Evolutionary conservation across 1,139 yeast species (phyloP), one percentile per base, ranked within the genome.

Genomic region (Torulaspora globosa): DNA sequence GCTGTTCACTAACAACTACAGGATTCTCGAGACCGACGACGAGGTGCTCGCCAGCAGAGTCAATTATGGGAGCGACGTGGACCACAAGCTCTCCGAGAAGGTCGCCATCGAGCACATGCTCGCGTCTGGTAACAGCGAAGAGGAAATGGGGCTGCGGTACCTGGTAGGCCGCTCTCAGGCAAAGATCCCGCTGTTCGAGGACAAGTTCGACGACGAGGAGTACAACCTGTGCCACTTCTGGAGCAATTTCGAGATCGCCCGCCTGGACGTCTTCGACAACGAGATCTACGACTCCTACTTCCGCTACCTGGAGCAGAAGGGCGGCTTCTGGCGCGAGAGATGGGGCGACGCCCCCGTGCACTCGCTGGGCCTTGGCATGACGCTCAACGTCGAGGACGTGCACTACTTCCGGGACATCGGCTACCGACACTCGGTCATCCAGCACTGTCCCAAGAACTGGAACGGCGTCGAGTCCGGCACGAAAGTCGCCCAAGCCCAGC

Each of bases 341-440:
- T 89, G 96, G 96, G 97, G 97, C 1, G 97, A 89, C 71, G 96
- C 96, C 0, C 95, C 96, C 0, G 80, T 89, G 2, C 97, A 88
- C 64, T 83, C 95, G 1, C 69, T 89, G 18, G 97, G 92, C 0
- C 76, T 84, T 5, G 94, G 88, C 0, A 73, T 89, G 75, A 71
- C 84, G 59, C 68, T 88, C 38, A 74, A 82, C 45, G 63, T 81
- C 2, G 70, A 77, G 4, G 87, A 88, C 48, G 71, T 89, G 10
- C 97, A 89, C 67, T 89, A 89, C 65, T 89, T 89, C 68, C 70
- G 96, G 54, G 97, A 89, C 60, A 83, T 89, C 55, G 97, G 96
- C 0, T 89, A 89, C 64, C 72, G 79, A 46, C 97, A 89, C 62
- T 77, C 92, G 0, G 77, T 82, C 0, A 70, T 89, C 46, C 82